Percentiles rank a stretch among this genome's conserved stretches.
Conservation (phyloP, 176 grass and related monocot genomes). For the Elymus sibiricus region DNA sequence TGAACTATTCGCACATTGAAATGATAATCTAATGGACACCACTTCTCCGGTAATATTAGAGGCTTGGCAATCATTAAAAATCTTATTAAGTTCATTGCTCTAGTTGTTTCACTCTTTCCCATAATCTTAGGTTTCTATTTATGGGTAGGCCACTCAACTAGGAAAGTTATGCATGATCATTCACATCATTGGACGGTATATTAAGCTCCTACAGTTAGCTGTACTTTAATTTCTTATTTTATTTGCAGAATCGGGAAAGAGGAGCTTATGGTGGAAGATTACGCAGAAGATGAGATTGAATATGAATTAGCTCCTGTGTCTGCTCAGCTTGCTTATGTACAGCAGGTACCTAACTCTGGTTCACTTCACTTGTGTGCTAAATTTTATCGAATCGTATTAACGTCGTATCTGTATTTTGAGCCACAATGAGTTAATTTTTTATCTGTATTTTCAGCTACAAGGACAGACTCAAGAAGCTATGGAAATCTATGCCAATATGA, state of each 20-base stretch:
- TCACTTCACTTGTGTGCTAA: not conserved
- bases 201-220: not conserved
- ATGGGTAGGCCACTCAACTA: not conserved
- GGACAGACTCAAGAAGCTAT: slow-evolving; percentile 79
- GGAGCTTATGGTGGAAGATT: slow-evolving; percentile 79
- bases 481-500: slow-evolving; percentile 62
- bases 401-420: slow-evolving; percentile 31
- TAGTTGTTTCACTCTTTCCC: not conserved
- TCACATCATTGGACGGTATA: not conserved
- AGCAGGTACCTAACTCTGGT: slow-evolving; percentile 51
- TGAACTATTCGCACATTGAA: not conserved
- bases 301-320: slow-evolving; percentile 76
- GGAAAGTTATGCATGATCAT: not conserved
- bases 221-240: slow-evolving; percentile 7
- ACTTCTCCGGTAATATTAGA: not conserved
- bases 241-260: slow-evolving; percentile 79
- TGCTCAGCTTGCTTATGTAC: slow-evolving; percentile 83
- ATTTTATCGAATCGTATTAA: slow-evolving; percentile 10
- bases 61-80: not conserved
- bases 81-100: not conserved
- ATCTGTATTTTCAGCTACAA: slow-evolving; percentile 67
- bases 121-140: not conserved
- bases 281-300: slow-evolving; percentile 67
- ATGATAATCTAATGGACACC: not conserved
- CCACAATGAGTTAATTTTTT: slow-evolving; percentile 28